These are phyloP conservation scores for Amanita thiersii DNA, from an alignment of 768 basidiomycete species.

Conservation along the genomic window DNA sequence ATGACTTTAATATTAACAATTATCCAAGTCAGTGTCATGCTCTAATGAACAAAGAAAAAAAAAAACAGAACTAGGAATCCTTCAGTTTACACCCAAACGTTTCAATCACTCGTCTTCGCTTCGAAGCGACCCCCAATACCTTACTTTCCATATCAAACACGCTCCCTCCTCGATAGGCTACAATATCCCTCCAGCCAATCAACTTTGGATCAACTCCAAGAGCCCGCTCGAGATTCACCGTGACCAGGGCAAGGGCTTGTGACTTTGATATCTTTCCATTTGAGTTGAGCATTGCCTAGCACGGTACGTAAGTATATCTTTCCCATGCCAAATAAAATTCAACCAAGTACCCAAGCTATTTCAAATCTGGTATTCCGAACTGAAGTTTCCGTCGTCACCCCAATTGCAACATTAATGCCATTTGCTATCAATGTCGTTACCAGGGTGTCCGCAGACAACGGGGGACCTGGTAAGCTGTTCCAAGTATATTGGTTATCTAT, in stretches of 20 bases:
- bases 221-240: slow-evolving; percentile 33
- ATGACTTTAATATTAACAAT: too few species aligned
- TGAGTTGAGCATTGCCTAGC: slow-evolving; percentile 19
- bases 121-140: slow-evolving; percentile 33
- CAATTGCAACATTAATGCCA: slow-evolving; percentile 59
- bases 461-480: slow-evolving; percentile 59
- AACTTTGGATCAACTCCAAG: slow-evolving; percentile 23
- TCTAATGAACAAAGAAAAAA: too few species aligned
- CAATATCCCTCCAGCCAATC: slow-evolving; percentile 23
- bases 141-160: slow-evolving; percentile 36
- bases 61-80: too few species aligned
- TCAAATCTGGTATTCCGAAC: slow-evolving; percentile 70
- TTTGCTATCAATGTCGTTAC: slow-evolving; percentile 45
- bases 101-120: slow-evolving; percentile 23
- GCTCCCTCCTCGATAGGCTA: slow-evolving; percentile 30
- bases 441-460: slow-evolving; percentile 48
- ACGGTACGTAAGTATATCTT: slow-evolving; percentile 12
- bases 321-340: not conserved
- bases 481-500: not conserved
- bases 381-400: slow-evolving; percentile 48
- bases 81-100: slow-evolving; percentile 18
- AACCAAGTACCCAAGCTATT: slow-evolving; percentile 36
- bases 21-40: too few species aligned
- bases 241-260: slow-evolving; percentile 31
- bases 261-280: slow-evolving; percentile 30